These are phyloP conservation scores for Beta lomatogona DNA, from an alignment of 179 eudicot genomes.

Conservation along the genomic window DNA sequence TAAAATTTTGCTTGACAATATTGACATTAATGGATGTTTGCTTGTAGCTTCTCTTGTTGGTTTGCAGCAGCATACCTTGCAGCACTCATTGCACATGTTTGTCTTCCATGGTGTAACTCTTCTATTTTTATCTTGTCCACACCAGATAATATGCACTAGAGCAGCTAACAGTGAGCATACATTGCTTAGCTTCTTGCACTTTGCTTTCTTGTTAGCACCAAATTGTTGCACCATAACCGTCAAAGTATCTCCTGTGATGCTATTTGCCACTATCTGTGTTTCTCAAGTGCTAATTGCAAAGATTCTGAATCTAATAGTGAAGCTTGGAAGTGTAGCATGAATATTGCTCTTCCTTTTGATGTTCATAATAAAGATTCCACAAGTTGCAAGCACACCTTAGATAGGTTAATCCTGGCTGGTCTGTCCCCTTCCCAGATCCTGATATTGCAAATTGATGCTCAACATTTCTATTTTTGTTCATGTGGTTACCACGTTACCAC, in stretches of 20 bases:
- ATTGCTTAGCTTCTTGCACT: background rate
- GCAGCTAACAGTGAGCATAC: background rate
- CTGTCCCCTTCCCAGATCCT: background rate
- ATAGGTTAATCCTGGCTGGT: background rate
- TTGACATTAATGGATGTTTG: background rate
- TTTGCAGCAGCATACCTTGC: background rate
- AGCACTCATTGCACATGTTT: slow-evolving; percentile 10
- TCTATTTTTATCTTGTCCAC: background rate
- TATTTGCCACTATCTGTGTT: background rate
- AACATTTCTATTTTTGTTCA: background rate
- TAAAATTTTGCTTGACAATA: background rate
- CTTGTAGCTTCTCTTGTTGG: background rate
- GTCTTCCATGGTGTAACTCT: slow-evolving; percentile 5
- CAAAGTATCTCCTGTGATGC: background rate
- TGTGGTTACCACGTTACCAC: background rate
- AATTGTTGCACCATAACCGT: background rate
- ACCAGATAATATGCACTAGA: background rate
- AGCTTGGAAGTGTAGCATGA: background rate
- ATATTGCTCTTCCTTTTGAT: no score
- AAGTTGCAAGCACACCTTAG: background rate
- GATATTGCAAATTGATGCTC: background rate
- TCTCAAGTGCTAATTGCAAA: background rate
- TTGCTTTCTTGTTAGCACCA: background rate
- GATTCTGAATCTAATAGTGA: background rate
- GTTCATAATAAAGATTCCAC: background rate